Conservation (phyloP, 2,329 filamentous ascomycete genomes). For the Fusarium concolor region DNA sequence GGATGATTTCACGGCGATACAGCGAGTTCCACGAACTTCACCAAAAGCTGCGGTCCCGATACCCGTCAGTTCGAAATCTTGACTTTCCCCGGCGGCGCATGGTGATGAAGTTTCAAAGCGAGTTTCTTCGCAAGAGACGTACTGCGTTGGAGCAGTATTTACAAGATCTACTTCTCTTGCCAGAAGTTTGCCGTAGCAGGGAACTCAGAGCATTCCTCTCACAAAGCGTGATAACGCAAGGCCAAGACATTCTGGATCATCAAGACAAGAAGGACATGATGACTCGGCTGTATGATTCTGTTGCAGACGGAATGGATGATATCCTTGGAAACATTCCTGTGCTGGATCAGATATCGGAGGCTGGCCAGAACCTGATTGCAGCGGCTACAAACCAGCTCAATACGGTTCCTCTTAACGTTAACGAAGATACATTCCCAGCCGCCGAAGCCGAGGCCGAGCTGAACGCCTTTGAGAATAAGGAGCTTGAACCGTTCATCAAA, state of each 20-base stretch:
- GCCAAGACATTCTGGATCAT: conserved; percentile 66
- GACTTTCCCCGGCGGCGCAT: conserved; percentile 93
- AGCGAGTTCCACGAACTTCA: conserved; percentile 98
- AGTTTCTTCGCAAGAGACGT: conserved; percentile 92
- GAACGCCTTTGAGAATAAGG: conserved; percentile 89
- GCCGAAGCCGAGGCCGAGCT: conserved; percentile 93
- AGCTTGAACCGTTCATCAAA: conserved; percentile 95
- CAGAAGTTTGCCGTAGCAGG: conserved; percentile 92
- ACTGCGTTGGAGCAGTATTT: conserved; percentile 88
- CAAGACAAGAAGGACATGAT: conserved; percentile 88
- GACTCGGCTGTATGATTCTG: conserved; percentile 93
- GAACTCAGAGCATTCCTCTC: conserved; percentile 94
- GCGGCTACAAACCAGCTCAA: conserved; percentile 75
- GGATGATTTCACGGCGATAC: conserved; percentile 92
- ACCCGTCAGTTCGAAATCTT: conserved; percentile 86
- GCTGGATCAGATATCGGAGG: conserved; percentile 90
- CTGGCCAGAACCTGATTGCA: conserved; percentile 90
- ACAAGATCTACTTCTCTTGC: conserved; percentile 81
- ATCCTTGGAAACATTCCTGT: conserved; percentile 96
- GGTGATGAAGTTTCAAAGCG: conserved; percentile 95
- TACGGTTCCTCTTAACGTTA: conserved; percentile 63
- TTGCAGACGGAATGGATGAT: conserved; percentile 98
- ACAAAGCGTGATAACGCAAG: conserved; percentile 79
- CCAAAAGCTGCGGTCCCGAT: conserved; percentile 85
- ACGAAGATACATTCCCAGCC: conserved; percentile 63